These are phyloP conservation scores for Leccinellum rugosiceps DNA, from an alignment of 768 basidiomycete species.

Conservation along the genomic window DNA sequence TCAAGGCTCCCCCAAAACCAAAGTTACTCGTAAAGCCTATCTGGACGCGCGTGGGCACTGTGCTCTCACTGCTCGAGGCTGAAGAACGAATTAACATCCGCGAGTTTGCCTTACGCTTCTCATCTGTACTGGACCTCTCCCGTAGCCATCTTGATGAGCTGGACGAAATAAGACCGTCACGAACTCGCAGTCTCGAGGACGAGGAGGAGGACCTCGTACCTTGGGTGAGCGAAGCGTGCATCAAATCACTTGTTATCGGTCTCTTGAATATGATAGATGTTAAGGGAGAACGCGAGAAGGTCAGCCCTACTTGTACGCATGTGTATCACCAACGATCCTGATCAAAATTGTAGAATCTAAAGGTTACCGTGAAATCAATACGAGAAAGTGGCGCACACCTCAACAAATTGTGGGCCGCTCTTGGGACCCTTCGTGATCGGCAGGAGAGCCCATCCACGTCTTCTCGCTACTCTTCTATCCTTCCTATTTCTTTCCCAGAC, in stretches of 20 bases:
- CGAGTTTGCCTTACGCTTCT: constrained; percentile 71
- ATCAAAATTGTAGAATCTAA: constrained; percentile 9
- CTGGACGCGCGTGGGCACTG: constrained; percentile 52
- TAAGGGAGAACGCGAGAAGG: constrained; percentile 39
- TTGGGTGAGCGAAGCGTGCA: constrained; percentile 67
- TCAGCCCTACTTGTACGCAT: constrained; percentile 3
- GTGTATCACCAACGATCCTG: background rate
- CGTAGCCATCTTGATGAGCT: constrained; percentile 61
- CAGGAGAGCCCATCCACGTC: constrained; percentile 18
- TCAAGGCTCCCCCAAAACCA: constrained; percentile 28
- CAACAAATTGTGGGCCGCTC: constrained; percentile 59
- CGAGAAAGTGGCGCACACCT: constrained; percentile 52
- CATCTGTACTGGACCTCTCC: constrained; percentile 45
- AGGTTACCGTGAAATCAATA: constrained; percentile 49
- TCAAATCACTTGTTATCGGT: constrained; percentile 60
- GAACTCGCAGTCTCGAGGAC: constrained; percentile 35
- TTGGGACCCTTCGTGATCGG: constrained; percentile 46
- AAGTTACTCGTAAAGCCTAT: constrained; percentile 43
- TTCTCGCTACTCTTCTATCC: constrained; percentile 11
- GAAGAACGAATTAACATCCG: constrained; percentile 68
- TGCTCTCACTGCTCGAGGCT: constrained; percentile 44
- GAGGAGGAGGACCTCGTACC: constrained; percentile 36
- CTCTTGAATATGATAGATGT: constrained; percentile 53
- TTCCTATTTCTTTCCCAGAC: constrained; percentile 46
- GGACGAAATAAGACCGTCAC: constrained; percentile 45